A percentile compares a stretch with the other conserved stretches of the same genome.
Evolutionary conservation across 2,329 filamentous ascomycete genomes (phyloP).

Genomic region (Stagonosporopsis cucurbitacearum): DNA sequence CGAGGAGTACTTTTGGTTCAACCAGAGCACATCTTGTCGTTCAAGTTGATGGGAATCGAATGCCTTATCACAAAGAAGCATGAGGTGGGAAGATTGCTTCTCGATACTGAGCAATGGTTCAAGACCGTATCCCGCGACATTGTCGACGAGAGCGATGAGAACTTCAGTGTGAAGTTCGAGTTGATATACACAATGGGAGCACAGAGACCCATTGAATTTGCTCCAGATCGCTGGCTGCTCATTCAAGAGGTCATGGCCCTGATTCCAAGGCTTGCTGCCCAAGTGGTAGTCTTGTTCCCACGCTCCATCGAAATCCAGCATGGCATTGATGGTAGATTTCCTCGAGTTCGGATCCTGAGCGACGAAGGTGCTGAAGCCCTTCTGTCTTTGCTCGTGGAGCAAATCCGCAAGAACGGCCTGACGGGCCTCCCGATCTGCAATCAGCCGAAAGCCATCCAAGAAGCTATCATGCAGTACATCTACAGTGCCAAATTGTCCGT

Average conservation of each 20-base stretch:
- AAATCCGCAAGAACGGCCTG: conserved; percentile 56
- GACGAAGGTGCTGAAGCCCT: conserved; percentile 40
- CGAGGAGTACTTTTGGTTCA: conserved; percentile 67
- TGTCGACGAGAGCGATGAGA: conserved; percentile 71
- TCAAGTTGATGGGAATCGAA: conserved; percentile 68
- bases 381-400: conserved; percentile 29
- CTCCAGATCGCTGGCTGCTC: conserved; percentile 63
- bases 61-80: conserved; percentile 41
- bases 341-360: conserved; percentile 58
- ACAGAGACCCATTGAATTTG: conserved; percentile 59
- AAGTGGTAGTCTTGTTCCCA: conserved; percentile 46
- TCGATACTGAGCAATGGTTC: conserved; percentile 56
- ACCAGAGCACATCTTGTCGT: conserved; percentile 69
- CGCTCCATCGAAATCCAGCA: conserved; percentile 53
- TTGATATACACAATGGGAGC: conserved; percentile 68
- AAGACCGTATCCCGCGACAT: conserved; percentile 59
- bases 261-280: conserved; percentile 43
- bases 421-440: conserved; percentile 53
- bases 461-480: conserved; percentile 60
- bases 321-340: conserved; percentile 51
- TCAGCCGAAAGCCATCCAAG: conserved; percentile 40
- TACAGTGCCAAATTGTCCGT: conserved; percentile 40
- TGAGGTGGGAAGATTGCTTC: conserved; percentile 44
- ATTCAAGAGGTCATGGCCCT: conserved; percentile 61
- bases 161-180: conserved; percentile 66